Evolutionary conservation across 148 eudicot species (phyloP).

Genomic region (Tetragonia tetragonoides): DNA sequence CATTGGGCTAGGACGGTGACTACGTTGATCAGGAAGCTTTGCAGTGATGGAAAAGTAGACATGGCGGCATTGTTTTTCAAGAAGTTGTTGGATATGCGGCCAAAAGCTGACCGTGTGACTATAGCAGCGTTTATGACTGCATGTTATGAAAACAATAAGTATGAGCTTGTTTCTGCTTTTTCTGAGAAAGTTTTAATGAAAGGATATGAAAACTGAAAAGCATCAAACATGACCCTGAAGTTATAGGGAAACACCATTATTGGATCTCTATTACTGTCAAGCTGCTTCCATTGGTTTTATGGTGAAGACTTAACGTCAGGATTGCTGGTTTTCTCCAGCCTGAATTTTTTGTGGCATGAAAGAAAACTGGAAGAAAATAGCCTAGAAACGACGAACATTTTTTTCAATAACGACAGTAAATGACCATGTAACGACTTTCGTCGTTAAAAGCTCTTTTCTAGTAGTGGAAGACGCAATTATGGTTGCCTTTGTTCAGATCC

Average conservation of each 20-base stretch:
- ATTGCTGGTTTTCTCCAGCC: too few relatives aligned
- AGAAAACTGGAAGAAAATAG: too few relatives aligned
- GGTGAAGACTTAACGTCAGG: background rate
- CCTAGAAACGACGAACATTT: too few relatives aligned
- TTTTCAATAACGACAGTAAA: too few relatives aligned
- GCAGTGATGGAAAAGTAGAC: conserved; percentile 71
- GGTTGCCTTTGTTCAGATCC: too few relatives aligned
- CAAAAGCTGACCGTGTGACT: conserved; percentile 55
- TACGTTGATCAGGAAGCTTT: conserved; percentile 84
- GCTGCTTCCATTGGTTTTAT: background rate
- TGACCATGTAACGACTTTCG: too few relatives aligned
- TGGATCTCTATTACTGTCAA: background rate
- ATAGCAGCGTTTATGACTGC: conserved; percentile 76
- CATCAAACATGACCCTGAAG: background rate
- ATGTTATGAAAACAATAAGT: conserved; percentile 64
- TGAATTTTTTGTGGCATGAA: too few relatives aligned
- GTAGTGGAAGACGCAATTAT: too few relatives aligned
- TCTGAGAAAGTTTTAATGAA: conserved; percentile 32
- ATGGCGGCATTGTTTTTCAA: conserved; percentile 59
- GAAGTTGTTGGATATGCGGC: conserved; percentile 60
- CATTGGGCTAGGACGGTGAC: conserved; percentile 67
- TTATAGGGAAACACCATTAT: background rate
- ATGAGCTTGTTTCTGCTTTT: conserved; percentile 66
- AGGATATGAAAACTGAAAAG: background rate
- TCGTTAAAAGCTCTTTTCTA: too few relatives aligned